These are phyloP conservation scores for Austropuccinia psidii DNA, from an alignment of 1,284 basidiomycete genomes.

Conservation along the genomic window DNA sequence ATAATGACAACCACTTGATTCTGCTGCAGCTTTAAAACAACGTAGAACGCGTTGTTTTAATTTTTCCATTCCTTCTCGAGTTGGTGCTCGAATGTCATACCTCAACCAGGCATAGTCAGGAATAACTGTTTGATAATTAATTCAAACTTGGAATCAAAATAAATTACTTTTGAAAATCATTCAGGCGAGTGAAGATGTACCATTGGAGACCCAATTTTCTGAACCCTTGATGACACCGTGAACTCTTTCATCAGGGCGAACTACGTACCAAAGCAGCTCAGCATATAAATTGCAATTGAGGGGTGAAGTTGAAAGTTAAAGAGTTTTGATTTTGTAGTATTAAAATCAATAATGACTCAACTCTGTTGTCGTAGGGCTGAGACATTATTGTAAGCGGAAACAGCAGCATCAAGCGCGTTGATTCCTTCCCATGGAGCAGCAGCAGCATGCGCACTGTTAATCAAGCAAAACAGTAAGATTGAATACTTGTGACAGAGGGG, in stretches of 20 bases:
- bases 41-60: constrained; percentile 44
- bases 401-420: constrained; percentile 76
- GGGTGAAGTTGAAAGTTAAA: not conserved
- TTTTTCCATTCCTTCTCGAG: constrained; percentile 41
- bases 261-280: not conserved
- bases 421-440: constrained; percentile 70
- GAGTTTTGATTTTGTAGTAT: too few species aligned
- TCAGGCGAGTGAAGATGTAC: too few species aligned
- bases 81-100: constrained; percentile 48
- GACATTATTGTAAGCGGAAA: constrained; percentile 66
- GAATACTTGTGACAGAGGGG: not conserved
- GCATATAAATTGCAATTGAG: constrained; percentile 50
- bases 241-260: constrained; percentile 43
- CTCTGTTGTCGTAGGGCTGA: constrained; percentile 68
- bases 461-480: not conserved
- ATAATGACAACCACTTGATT: constrained; percentile 47
- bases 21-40: constrained; percentile 48
- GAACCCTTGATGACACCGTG: constrained; percentile 49
- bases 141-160: not conserved
- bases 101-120: constrained; percentile 45
- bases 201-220: constrained; percentile 45
- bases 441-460: constrained; percentile 43
- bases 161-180: too few species aligned
- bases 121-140: constrained; percentile 44
- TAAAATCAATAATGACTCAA: constrained; percentile 58